phyloP scores from a whole-genome alignment of 1,284 basidiomycete species.

The Quambalaria eucalypti region DNA sequence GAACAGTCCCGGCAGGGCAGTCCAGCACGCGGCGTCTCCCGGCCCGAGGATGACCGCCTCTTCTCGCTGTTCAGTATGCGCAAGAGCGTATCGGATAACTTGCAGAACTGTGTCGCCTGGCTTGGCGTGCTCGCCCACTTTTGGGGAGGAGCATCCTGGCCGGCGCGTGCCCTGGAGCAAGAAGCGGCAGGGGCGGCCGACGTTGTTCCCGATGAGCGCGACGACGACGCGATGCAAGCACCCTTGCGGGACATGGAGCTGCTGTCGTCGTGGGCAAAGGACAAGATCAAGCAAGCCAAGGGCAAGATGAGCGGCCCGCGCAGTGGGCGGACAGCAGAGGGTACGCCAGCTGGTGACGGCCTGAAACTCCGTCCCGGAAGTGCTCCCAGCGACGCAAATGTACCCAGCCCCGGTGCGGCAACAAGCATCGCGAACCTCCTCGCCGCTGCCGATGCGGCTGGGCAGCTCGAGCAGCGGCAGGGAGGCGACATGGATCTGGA shows the following conservation, averaged over 20 bases:
- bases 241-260: conserved; percentile 1
- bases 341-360: no score
- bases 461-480: neutral
- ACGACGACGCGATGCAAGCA: neutral
- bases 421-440: neutral
- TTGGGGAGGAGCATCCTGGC: conserved; percentile 33
- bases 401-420: neutral
- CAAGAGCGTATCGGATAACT: conserved; percentile 24
- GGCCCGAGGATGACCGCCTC: conserved; percentile 1
- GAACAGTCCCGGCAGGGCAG: neutral
- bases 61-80: neutral
- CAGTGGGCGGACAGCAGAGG: neutral
- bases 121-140: conserved; percentile 23
- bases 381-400: no score
- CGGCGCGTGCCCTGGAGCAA: conserved; percentile 27
- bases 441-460: neutral
- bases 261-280: neutral
- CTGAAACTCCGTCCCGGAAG: no score
- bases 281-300: conserved; percentile 1
- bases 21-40: neutral
- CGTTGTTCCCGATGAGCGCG: neutral
- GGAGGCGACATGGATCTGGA: neutral
- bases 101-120: conserved; percentile 22
- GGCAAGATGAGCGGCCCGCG: neutral
- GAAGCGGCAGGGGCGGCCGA: conserved; percentile 17